A percentile compares a stretch with the other conserved stretches of the same genome.
These are phyloP conservation scores for Pestalotiopsis sp. DNA, from an alignment of 2,329 filamentous ascomycete genomes.

Conservation along the genomic window DNA sequence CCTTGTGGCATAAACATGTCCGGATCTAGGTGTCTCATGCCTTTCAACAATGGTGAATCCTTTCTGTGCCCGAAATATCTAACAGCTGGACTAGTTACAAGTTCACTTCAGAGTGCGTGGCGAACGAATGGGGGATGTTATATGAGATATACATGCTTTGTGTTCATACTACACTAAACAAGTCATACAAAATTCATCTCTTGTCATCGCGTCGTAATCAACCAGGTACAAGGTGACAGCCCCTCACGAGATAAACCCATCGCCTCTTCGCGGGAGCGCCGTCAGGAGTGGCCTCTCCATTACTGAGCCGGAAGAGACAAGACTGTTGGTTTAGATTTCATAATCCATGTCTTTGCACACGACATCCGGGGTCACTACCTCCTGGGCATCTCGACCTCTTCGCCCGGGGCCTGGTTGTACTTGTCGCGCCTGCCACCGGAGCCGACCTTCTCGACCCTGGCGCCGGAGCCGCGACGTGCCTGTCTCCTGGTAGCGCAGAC, in stretches of 20 bases:
- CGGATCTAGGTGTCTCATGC: too few relatives aligned
- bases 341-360: neutral
- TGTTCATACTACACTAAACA: neutral
- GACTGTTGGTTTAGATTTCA: neutral
- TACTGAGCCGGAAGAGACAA: neutral
- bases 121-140: too few relatives aligned
- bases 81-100: too few relatives aligned
- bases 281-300: neutral
- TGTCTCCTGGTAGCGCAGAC: neutral
- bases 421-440: neutral
- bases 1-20: too few relatives aligned
- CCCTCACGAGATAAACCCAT: neutral
- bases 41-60: too few relatives aligned
- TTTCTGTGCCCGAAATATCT: too few relatives aligned
- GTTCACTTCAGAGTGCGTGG: too few relatives aligned
- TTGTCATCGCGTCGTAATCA: neutral
- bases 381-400: constrained; percentile 4
- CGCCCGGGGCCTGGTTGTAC: neutral
- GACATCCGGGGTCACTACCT: neutral
- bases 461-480: neutral
- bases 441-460: neutral
- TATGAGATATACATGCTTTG: neutral
- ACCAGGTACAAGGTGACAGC: neutral
- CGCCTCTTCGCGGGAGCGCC: neutral
- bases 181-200: neutral